phyloP scores from a whole-genome alignment of 495 filamentous ascomycete genomes.

The Neurospora tetraspora region DNA sequence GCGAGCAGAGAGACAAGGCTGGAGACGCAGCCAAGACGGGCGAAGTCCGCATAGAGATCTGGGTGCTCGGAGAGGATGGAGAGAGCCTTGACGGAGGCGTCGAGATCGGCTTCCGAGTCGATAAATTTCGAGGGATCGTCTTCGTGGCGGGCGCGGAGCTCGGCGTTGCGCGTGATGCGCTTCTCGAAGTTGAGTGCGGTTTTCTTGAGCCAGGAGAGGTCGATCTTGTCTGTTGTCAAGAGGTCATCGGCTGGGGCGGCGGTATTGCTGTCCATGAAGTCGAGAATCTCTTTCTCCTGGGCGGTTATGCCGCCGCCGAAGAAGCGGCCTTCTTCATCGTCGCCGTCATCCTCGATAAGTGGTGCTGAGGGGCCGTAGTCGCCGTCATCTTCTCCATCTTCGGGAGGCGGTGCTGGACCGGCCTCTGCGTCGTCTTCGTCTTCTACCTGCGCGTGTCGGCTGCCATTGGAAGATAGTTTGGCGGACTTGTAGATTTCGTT shows the following conservation, averaged over 20 bases:
- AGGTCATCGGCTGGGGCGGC: constrained; percentile 20
- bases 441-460: constrained; percentile 28
- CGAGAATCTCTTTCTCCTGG: constrained; percentile 73
- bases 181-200: constrained; percentile 81
- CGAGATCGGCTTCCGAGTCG: constrained; percentile 72
- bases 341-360: constrained; percentile 51
- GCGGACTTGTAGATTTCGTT: constrained; percentile 82
- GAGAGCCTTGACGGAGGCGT: constrained; percentile 78
- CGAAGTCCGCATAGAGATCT: constrained; percentile 75
- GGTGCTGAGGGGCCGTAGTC: constrained; percentile 64
- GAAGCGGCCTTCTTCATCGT: constrained; percentile 90
- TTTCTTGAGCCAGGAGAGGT: constrained; percentile 72
- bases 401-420: constrained; percentile 31
- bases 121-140: constrained; percentile 73
- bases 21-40: constrained; percentile 62
- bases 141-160: constrained; percentile 81
- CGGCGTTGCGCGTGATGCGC: constrained; percentile 85
- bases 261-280: constrained; percentile 68
- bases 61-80: constrained; percentile 83
- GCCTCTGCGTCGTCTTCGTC: constrained; percentile 50
- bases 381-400: constrained; percentile 41
- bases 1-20: constrained; percentile 73
- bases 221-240: constrained; percentile 61
- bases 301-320: constrained; percentile 84
- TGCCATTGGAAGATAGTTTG: constrained; percentile 51